Evolutionary conservation across 2,329 filamentous ascomycete genomes (phyloP), one percentile per base, ranked within the genome.

Genomic region (Graphium sp.): DNA sequence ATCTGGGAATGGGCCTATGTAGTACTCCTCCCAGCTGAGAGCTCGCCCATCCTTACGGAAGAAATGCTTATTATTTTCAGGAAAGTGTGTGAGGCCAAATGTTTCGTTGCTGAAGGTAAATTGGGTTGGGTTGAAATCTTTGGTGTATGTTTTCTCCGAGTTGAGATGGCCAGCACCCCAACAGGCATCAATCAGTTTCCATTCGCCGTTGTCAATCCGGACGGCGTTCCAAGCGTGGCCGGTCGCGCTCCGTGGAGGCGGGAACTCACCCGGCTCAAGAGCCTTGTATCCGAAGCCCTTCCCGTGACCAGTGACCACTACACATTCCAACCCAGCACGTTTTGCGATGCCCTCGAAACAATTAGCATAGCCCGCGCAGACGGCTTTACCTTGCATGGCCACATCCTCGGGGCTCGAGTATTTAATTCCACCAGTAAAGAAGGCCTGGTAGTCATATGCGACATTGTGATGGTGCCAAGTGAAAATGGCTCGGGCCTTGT

Each of bases 391-490:
- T 11, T 66, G 66, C 18, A 72, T 63, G 8, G 95, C 68, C 1
- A 79, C 87, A 18, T 75, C 70, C 19, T 74, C 67, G 0, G 83
- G 76, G 0, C 72, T 76, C 23, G 71, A 73, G 6, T 66, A 59
- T 36, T 72, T 63, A 18, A 92, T 57, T 26, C 59, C 71, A 20
- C 74, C 68, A 32, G 63, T 68, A 44, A 91, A 91, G 55, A 94
- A 92, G 15, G 74, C 66, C 16, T 69, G 62, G 0, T 73, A 71
- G 46, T 95, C 82, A 47, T 95, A 98, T 26, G 63, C 64, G 33
- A 98, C 74, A 41, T 95, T 95, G 50, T 95, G 75, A 51, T 95
- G 87, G 22, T 85, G 72, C 89, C 89, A 98, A 2, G 80, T 82
- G 47, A 95, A 95, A 34, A 98, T 81, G 3, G 74, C 83, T 17